These are phyloP conservation scores for Pythium sukuiense DNA, from an alignment of 352 stramenopile species.

Conservation along the genomic window DNA sequence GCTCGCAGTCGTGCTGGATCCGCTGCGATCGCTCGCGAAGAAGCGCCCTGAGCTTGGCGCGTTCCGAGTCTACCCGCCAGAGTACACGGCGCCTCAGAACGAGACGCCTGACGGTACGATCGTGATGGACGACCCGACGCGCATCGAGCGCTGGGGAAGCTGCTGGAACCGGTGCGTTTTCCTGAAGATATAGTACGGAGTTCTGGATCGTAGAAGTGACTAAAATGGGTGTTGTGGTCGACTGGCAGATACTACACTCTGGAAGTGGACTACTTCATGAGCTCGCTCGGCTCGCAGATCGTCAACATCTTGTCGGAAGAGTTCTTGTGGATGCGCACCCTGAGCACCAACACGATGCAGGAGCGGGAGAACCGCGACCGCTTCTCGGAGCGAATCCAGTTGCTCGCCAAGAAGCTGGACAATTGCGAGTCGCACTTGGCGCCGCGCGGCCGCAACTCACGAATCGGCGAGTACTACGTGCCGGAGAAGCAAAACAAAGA, in stretches of 20 bases:
- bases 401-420: slow-evolving; percentile 84
- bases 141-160: slow-evolving; percentile 96
- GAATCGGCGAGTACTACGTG: slow-evolving; percentile 87
- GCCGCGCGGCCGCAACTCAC: slow-evolving; percentile 55
- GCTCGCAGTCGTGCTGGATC: slow-evolving; percentile 98
- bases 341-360: slow-evolving; percentile 90
- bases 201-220: not conserved
- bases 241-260: slow-evolving; percentile 90
- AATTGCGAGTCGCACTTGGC: slow-evolving; percentile 66
- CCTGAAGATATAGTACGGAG: not conserved
- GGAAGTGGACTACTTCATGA: slow-evolving; percentile 98
- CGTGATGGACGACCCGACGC: slow-evolving; percentile 89
- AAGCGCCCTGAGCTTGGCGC: slow-evolving; percentile 94
- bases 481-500: slow-evolving; percentile 82
- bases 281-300: slow-evolving; percentile 86
- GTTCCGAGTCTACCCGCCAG: slow-evolving; percentile 97
- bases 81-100: slow-evolving; percentile 93
- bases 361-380: slow-evolving; percentile 89
- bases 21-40: slow-evolving; percentile 93
- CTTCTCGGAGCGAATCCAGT: slow-evolving; percentile 88
- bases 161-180: slow-evolving; percentile 87
- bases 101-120: slow-evolving; percentile 96
- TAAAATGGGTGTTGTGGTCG: not conserved
- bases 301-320: slow-evolving; percentile 93
- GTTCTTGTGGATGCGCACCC: slow-evolving; percentile 91